Evolutionary conservation across 495 filamentous ascomycete genomes (phyloP).

Genomic region (Geoglossum glabrum): DNA sequence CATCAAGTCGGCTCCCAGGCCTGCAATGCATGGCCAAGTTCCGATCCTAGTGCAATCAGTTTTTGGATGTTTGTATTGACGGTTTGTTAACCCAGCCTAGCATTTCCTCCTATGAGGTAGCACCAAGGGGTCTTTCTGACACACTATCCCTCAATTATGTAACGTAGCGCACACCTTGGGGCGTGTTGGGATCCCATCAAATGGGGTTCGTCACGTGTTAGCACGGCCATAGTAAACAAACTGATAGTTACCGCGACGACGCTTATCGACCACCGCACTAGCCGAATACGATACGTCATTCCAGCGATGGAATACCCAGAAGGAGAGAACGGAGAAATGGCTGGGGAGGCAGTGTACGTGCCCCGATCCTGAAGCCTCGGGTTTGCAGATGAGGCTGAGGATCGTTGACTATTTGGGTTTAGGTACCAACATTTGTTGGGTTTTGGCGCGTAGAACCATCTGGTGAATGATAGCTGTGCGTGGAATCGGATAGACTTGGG

Average conservation of each 20-base stretch:
- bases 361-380: background rate
- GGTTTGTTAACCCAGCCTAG: too few species aligned
- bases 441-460: background rate
- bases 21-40: too few species aligned
- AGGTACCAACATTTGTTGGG: background rate
- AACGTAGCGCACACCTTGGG: too few species aligned
- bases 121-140: too few species aligned
- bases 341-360: background rate
- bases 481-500: background rate
- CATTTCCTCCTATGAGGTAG: too few species aligned
- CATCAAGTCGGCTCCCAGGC: too few species aligned
- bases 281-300: constrained; percentile 1
- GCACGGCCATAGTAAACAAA: background rate
- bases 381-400: background rate
- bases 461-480: background rate
- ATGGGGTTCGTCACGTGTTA: background rate
- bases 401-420: background rate
- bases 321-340: background rate
- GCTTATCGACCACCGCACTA: background rate
- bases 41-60: too few species aligned
- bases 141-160: too few species aligned
- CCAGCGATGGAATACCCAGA: background rate
- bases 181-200: too few species aligned
- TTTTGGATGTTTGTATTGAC: too few species aligned
- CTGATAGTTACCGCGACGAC: background rate